phyloP scores from a whole-genome alignment of 2,329 filamentous ascomycete genomes.

The Aspergillus thermomutatus region DNA sequence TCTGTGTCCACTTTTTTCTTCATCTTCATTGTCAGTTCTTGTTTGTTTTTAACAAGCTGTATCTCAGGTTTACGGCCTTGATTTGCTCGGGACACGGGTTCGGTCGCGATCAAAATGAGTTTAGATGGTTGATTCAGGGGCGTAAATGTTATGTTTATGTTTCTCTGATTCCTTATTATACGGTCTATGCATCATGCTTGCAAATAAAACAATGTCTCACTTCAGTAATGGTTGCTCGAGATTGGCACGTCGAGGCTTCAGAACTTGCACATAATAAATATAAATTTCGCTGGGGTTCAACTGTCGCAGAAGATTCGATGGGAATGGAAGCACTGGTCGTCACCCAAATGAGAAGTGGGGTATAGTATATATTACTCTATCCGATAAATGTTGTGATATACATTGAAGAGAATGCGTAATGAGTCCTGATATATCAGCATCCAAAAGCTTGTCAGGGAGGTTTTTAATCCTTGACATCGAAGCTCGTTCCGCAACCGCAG shows the following conservation, averaged over 20 bases:
- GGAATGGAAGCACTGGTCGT: background rate
- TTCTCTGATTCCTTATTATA: constrained; percentile 15
- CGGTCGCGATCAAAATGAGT: constrained; percentile 19
- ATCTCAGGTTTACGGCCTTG: constrained; percentile 6
- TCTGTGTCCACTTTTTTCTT: background rate
- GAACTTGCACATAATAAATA: background rate
- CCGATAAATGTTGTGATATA: constrained; percentile 3
- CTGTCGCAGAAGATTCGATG: no score
- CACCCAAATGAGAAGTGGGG: constrained; percentile 16
- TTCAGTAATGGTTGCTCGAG: background rate
- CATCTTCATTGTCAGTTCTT: constrained; percentile 3
- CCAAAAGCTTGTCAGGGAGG: background rate
- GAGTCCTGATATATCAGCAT: constrained; percentile 4
- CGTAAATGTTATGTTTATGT: constrained; percentile 16
- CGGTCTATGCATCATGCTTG: constrained; percentile 11
- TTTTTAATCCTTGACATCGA: constrained; percentile 73
- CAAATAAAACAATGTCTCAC: background rate
- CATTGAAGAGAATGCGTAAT: constrained; percentile 1
- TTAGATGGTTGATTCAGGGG: constrained; percentile 15
- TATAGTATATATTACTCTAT: constrained; percentile 26
- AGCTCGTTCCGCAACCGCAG: constrained; percentile 96
- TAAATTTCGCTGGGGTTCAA: no score
- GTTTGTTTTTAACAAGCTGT: constrained; percentile 14
- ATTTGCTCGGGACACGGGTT: constrained; percentile 11
- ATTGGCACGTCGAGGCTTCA: background rate